Base-by-base conservation (phyloP, 805 yeast species). In the Myxozyma melibiosi region DNA sequence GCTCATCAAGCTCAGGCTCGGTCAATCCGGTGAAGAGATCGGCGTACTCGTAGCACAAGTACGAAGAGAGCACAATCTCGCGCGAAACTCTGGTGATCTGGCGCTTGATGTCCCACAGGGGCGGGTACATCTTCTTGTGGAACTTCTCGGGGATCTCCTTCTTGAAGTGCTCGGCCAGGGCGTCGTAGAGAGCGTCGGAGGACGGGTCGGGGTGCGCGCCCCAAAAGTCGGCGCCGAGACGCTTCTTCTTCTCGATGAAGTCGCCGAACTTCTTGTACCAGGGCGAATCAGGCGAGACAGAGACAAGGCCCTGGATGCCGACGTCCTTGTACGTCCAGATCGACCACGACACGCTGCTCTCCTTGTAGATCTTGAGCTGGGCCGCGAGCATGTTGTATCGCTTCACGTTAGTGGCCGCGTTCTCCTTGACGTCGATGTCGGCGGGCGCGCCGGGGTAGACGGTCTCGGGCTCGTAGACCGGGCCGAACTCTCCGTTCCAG, bases 401-500 rank as follows among this genome's bases (percentile, higher is more conserved):
- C 13, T 73, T 68, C 9, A 46, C 59, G 63, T 79, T 79, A 47
- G 72, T 76, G 27, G 59, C 62, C 7, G 71, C 78, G 70, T 18
- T 80, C 34, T 20, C 25, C 34, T 42, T 50, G 13, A 40, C 22
- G 16, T n/a, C 22, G 40, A 33, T 34, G 20, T 13, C 22, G 28
- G 27, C 78, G 3, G 72, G 68, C 50, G 77, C 69, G 53, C 76
- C 69, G 1, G 54, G 49, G 62, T 78, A 80, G 20, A 79, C 80
- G 7, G 51, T 82, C 70, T 4, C 77, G 71, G 16, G 79, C 76
- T 64, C 78, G 77, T 33, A 79, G 80, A 54, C 54, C 2, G 6
- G 83, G 81, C 31, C 83, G 81, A 66, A 79, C 78, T 66, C 79
- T 80, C 82, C 82, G 65, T 78, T 78, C 83, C 83, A 79, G 13